A percentile compares a stretch with the other conserved stretches of the same genome.
These are phyloP conservation scores for Phaeophleospora eucalypticola DNA, from an alignment of 2,329 filamentous ascomycete genomes.

Conservation along the genomic window DNA sequence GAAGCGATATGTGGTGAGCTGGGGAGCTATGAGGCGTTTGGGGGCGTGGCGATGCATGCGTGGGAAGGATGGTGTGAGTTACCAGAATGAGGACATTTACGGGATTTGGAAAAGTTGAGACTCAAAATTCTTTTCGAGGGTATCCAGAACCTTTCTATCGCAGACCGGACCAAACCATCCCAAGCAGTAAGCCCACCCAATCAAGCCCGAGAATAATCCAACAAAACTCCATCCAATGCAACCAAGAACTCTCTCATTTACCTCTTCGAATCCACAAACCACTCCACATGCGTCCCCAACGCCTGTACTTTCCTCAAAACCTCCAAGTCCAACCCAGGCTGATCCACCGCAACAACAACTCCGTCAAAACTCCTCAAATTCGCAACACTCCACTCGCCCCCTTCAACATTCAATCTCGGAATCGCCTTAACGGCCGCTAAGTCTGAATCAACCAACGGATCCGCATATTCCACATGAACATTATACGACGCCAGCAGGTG, in stretches of 20 bases:
- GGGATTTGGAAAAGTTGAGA: too few species aligned
- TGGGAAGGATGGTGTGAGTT: not conserved
- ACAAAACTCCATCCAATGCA: not conserved
- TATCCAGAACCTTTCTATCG: not conserved
- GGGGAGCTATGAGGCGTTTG: not conserved
- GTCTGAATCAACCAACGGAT: constrained; percentile 6
- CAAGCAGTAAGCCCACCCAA: not conserved
- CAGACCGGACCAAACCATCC: not conserved
- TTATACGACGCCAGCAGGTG: constrained; percentile 5
- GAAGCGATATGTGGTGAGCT: not conserved
- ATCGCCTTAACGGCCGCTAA: not conserved
- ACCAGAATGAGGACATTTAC: too few species aligned
- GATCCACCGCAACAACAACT: constrained; percentile 6
- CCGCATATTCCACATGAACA: constrained; percentile 8
- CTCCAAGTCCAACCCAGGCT: constrained; percentile 1
- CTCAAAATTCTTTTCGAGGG: too few species aligned
- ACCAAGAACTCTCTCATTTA: too few species aligned
- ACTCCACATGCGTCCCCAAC: constrained; percentile 3
- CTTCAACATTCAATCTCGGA: constrained; percentile 1
- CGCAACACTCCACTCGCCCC: not conserved
- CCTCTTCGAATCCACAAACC: not conserved
- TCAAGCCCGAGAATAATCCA: not conserved
- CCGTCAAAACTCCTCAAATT: constrained; percentile 2
- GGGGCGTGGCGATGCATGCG: constrained; percentile 1
- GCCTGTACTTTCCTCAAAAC: not conserved